Evolutionary conservation across 495 filamentous ascomycete species (phyloP).

Genomic region (Lepidopterella palustris): DNA sequence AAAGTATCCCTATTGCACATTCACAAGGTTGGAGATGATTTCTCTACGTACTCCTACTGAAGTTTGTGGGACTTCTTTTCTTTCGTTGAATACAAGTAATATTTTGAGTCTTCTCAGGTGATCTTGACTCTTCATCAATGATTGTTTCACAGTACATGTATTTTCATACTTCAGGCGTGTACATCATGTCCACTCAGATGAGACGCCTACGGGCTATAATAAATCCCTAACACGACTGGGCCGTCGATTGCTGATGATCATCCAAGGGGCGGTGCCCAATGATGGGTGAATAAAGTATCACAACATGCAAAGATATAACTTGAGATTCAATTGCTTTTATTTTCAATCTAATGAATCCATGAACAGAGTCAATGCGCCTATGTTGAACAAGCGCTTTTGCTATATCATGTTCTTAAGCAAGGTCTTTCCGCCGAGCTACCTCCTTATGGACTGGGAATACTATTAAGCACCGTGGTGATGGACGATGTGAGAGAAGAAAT

Average conservation of each 20-base stretch:
- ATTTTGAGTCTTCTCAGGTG: neutral
- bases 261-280: neutral
- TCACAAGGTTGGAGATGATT: neutral
- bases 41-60: neutral
- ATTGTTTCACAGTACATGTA: neutral
- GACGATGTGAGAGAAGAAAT: neutral
- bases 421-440: neutral
- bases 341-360: neutral
- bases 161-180: neutral
- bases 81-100: neutral
- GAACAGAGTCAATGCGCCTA: neutral
- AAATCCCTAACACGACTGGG: neutral
- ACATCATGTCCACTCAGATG: neutral
- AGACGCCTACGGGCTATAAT: neutral
- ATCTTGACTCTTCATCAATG: neutral
- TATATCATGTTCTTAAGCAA: neutral
- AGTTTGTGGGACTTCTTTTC: neutral
- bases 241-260: neutral
- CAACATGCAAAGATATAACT: neutral
- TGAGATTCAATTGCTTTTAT: neutral
- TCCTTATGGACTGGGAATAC: neutral
- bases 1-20: neutral
- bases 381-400: neutral
- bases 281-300: neutral
- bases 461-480: neutral